Conservation (phyloP, 352 stramenopile genomes). For the Stramenopiles sp. region DNA sequence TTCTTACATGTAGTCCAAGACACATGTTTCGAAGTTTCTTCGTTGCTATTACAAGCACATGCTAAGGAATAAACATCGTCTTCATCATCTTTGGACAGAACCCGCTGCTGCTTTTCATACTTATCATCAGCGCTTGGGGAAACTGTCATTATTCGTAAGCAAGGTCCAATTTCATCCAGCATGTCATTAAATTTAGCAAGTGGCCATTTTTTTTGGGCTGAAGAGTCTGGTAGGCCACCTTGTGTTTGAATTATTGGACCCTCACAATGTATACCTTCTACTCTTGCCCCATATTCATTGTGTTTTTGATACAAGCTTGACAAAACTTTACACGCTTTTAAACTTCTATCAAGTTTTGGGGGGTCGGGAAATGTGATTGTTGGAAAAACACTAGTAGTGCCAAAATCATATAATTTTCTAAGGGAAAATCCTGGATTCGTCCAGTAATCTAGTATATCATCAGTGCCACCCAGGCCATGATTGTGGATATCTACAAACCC, state of each 20-base stretch:
- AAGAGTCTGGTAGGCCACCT: not conserved
- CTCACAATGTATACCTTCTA: not conserved
- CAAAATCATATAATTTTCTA: not conserved
- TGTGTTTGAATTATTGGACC: not conserved
- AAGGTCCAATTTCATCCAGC: not conserved
- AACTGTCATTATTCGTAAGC: not conserved
- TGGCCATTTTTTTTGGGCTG: not conserved
- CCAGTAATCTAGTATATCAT: not conserved
- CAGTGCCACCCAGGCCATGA: not conserved
- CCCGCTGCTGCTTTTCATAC: too few relatives aligned
- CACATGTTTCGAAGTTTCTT: not conserved
- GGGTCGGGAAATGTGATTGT: not conserved
- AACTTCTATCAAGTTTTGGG: not conserved
- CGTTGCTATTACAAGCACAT: not conserved
- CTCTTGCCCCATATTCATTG: not conserved
- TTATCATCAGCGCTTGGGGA: not conserved
- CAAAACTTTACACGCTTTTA: not conserved
- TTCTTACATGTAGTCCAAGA: too few relatives aligned
- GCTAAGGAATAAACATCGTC: not conserved
- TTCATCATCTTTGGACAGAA: not conserved
- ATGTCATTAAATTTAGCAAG: not conserved
- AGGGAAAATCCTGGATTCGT: not conserved
- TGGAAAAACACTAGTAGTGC: not conserved
- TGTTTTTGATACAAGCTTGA: not conserved
- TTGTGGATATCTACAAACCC: not conserved